Evolutionary conservation across 192 early-diverging fungal genomes (phyloP).

Genomic region (Umbelopsis sp.): DNA sequence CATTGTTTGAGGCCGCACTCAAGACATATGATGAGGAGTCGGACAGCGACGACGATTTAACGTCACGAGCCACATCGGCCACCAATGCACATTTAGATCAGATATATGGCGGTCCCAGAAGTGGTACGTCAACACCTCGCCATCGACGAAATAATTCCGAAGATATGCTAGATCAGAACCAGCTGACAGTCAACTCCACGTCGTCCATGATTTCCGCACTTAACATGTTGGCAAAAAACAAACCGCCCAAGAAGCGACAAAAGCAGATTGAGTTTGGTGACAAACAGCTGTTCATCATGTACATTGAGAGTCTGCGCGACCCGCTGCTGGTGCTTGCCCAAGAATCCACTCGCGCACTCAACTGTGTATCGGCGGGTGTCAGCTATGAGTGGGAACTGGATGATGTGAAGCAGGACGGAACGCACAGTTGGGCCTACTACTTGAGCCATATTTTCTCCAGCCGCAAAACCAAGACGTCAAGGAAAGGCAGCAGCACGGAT

Average conservation of each 20-base stretch:
- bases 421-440: slow-evolving; percentile 19
- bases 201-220: slow-evolving; percentile 16
- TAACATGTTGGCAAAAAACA: not conserved
- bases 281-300: slow-evolving; percentile 52
- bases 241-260: slow-evolving; percentile 36
- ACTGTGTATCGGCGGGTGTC: slow-evolving; percentile 29
- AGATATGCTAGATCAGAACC: slow-evolving; percentile 33
- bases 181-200: slow-evolving; percentile 29
- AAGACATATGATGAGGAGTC: slow-evolving; percentile 22
- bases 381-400: slow-evolving; percentile 30
- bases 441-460: slow-evolving; percentile 23
- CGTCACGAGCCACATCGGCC: not conserved
- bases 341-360: slow-evolving; percentile 35
- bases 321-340: slow-evolving; percentile 48
- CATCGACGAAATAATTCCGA: not conserved
- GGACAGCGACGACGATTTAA: slow-evolving; percentile 19
- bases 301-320: slow-evolving; percentile 50
- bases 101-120: not conserved
- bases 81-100: slow-evolving; percentile 1
- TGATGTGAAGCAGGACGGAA: slow-evolving; percentile 15
- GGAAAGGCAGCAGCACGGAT: slow-evolving; percentile 5
- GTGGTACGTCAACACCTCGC: not conserved
- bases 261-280: slow-evolving; percentile 51
- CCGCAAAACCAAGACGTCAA: not conserved
- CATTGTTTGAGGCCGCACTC: slow-evolving; percentile 35